Conservation (phyloP, 1,139 yeast genomes). For the Taphrina pruni region DNA sequence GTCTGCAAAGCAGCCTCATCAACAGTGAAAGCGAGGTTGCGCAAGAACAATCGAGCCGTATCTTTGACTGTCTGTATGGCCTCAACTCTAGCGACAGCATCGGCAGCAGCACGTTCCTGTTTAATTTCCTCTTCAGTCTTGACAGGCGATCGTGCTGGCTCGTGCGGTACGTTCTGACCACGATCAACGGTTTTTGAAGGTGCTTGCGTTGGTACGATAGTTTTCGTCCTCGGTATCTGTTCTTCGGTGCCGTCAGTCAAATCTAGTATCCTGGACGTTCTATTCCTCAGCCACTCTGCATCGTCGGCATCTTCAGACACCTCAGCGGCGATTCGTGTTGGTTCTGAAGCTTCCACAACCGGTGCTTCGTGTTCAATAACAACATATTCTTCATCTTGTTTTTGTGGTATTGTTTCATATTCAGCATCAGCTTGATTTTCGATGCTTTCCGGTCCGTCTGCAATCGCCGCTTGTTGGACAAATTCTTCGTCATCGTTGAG, state of each 20-base stretch:
- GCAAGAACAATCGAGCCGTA: slow-evolving; percentile 83
- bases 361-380: slow-evolving; percentile 43
- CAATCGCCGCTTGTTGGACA: slow-evolving; percentile 42
- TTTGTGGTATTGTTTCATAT: slow-evolving; percentile 47
- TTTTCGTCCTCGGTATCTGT: slow-evolving; percentile 19
- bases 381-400: slow-evolving; percentile 46
- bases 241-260: slow-evolving; percentile 47
- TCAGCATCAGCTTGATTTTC: slow-evolving; percentile 49
- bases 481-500: slow-evolving; percentile 65
- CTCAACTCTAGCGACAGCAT: slow-evolving; percentile 40
- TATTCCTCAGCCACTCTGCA: slow-evolving; percentile 42
- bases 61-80: slow-evolving; percentile 60
- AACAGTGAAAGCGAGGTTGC: slow-evolving; percentile 82
- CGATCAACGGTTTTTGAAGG: background rate
- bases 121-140: slow-evolving; percentile 43
- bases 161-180: background rate
- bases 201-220: background rate
- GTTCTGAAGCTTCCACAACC: slow-evolving; percentile 11
- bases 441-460: slow-evolving; percentile 44
- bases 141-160: background rate
- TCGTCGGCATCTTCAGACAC: slow-evolving; percentile 34
- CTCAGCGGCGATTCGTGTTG: background rate
- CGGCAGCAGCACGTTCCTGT: slow-evolving; percentile 47
- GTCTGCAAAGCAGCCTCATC: slow-evolving; percentile 76
- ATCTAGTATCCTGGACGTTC: slow-evolving; percentile 37